These are phyloP conservation scores for Coffea canephora DNA, from an alignment of 257 asterid species.

Conservation along the genomic window DNA sequence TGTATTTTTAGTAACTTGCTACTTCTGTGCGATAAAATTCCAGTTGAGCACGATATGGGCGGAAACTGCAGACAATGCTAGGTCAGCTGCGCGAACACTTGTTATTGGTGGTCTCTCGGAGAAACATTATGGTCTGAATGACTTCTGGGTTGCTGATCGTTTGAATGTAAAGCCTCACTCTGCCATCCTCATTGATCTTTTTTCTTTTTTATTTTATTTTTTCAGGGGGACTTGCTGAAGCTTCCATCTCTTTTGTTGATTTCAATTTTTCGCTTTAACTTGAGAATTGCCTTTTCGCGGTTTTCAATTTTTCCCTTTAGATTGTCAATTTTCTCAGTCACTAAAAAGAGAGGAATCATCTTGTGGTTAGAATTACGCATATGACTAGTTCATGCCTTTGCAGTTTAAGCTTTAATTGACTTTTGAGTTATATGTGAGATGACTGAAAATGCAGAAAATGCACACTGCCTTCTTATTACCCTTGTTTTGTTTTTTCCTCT, in stretches of 20 bases:
- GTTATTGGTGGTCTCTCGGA: constrained; percentile 87
- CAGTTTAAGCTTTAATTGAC: too few species aligned
- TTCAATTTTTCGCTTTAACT: not conserved
- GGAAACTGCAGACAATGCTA: constrained; percentile 82
- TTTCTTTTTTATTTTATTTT: too few species aligned
- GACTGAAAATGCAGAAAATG: not conserved
- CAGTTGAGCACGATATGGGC: constrained; percentile 97
- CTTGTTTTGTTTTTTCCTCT: not conserved
- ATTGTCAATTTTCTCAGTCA: too few species aligned
- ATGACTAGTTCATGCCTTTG: not conserved
- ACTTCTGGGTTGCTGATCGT: constrained; percentile 74
- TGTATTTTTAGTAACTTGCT: not conserved
- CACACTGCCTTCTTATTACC: not conserved
- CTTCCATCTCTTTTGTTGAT: not conserved
- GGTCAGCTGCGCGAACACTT: constrained; percentile 84
- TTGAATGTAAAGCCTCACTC: constrained; percentile 50
- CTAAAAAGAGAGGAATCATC: too few species aligned
- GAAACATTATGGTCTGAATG: constrained; percentile 71
- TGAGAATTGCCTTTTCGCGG: not conserved
- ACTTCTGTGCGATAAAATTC: not conserved
- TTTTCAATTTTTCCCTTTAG: too few species aligned
- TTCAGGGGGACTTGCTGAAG: not conserved
- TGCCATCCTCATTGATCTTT: not conserved
- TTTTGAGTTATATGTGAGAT: too few species aligned
- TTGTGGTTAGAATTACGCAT: not conserved